Conservation (phyloP, 2,329 filamentous ascomycete species). For the Fusarium nygamai region DNA sequence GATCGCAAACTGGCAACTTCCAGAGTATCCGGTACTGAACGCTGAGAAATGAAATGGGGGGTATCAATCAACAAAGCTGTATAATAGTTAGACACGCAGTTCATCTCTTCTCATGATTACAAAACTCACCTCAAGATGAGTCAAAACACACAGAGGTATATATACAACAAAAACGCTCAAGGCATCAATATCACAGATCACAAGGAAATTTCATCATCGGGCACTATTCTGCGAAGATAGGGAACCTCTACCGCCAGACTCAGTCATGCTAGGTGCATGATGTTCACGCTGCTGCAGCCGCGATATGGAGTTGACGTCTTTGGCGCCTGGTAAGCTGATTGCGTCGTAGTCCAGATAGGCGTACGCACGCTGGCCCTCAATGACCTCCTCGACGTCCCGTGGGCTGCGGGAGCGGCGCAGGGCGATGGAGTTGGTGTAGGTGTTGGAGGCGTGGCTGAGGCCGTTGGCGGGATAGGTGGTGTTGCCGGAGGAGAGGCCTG, state of each 20-base stretch:
- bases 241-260: slow-evolving; percentile 18
- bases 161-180: neutral
- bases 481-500: slow-evolving; percentile 14
- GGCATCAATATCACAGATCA: slow-evolving; percentile 18
- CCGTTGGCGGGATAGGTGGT: slow-evolving; percentile 22
- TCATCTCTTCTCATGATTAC: slow-evolving; percentile 1
- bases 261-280: slow-evolving; percentile 9
- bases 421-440: neutral
- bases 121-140: slow-evolving; percentile 9
- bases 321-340: slow-evolving; percentile 31
- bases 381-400: slow-evolving; percentile 1
- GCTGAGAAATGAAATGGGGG: neutral
- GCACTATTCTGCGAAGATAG: slow-evolving; percentile 20
- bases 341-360: slow-evolving; percentile 23
- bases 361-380: slow-evolving; percentile 18
- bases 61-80: neutral
- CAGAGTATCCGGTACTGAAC: slow-evolving; percentile 16
- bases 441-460: slow-evolving; percentile 15
- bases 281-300: slow-evolving; percentile 15
- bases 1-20: slow-evolving; percentile 17
- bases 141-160: neutral
- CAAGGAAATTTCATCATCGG: slow-evolving; percentile 7
- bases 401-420: neutral
- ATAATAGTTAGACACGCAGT: neutral
- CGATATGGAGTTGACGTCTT: slow-evolving; percentile 21